Percentiles rank a stretch among this genome's conserved stretches.
Conservation (phyloP, 2,329 filamentous ascomycete species). For the Fusarium keratoplasticum region DNA sequence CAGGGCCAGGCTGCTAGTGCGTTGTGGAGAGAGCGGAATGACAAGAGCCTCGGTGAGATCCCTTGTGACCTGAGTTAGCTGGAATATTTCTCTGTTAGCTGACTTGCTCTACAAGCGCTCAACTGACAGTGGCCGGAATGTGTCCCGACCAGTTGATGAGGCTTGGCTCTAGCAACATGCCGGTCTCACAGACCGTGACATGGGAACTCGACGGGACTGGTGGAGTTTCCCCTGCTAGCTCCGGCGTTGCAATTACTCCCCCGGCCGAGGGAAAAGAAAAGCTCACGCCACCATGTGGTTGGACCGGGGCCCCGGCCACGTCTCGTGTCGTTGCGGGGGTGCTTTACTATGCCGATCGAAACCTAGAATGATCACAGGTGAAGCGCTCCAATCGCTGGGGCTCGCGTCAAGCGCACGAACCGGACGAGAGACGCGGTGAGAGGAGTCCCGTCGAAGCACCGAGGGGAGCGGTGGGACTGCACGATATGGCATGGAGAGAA, state of each 20-base stretch:
- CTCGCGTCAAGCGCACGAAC: conserved; percentile 32
- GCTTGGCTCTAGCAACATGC: neutral
- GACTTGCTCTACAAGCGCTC: neutral
- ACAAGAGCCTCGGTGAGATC: neutral
- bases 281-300: conserved; percentile 10
- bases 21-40: neutral
- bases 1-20: neutral
- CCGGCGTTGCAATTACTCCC: neutral
- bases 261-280: conserved; percentile 12
- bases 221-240: neutral
- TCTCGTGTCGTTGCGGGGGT: conserved; percentile 29
- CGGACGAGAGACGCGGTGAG: conserved; percentile 8
- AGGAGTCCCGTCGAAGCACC: conserved; percentile 9
- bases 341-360: neutral
- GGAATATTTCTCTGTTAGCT: neutral
- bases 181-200: neutral
- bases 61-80: neutral
- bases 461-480: neutral
- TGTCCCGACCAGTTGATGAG: neutral
- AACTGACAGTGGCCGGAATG: neutral
- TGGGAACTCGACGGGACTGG: neutral
- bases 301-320: neutral
- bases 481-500: neutral
- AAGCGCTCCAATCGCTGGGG: conserved; percentile 33
- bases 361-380: neutral